Base-by-base conservation (phyloP, 2,329 filamentous ascomycete species). In the Pyrenophora teres region DNA sequence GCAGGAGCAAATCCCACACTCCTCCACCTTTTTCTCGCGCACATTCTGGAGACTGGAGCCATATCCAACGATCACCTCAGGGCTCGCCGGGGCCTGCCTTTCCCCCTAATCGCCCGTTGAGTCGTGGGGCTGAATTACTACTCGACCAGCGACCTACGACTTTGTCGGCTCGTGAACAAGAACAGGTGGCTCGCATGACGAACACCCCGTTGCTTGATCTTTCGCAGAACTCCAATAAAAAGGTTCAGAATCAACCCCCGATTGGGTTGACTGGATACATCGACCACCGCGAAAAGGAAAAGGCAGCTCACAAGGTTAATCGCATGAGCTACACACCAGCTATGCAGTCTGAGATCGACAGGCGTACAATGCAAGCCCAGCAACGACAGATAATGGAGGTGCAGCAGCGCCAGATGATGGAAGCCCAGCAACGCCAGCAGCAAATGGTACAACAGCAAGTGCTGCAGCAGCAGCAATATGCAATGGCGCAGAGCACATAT, bases 161-260 rank as follows among this genome's bases (percentile, higher is more conserved):
- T 50, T 79, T 96, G n/a, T 92, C 89, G 16, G 92, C 92, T 15
- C 85, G 88, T 13, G 92, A 96, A 72, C 92, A 95, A 70, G 90
- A 95, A 74, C 88, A 95, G 61, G 83, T 96, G n/a, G 89, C 92
- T 8, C 85, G 89, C 32, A 80, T 90, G 62, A 96, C 91, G 0
- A 89, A 89, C 1, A 86, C 85, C 0, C 89, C 92, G 0, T 78
- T 96, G 42, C 83, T 95, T 62, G 85, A 83, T 52, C 78, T 95
- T 69, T 82, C 81, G 70, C 32, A 74, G 69, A 32, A 81, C 42
- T 51, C 65, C 5, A 81, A 30, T 9, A 30, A 80, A 46, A 63
- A 71, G 32, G 33, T 59, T 12, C 63, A 72, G 40, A 62, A 64
- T 53, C 74, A 77, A 37, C 77, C 78, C 46, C 75, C 79, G 8